A percentile compares a stretch with the other conserved stretches of the same genome.
Evolutionary conservation across 169 alveolate genomes (phyloP).

Genomic region (Blepharisma undulans): DNA sequence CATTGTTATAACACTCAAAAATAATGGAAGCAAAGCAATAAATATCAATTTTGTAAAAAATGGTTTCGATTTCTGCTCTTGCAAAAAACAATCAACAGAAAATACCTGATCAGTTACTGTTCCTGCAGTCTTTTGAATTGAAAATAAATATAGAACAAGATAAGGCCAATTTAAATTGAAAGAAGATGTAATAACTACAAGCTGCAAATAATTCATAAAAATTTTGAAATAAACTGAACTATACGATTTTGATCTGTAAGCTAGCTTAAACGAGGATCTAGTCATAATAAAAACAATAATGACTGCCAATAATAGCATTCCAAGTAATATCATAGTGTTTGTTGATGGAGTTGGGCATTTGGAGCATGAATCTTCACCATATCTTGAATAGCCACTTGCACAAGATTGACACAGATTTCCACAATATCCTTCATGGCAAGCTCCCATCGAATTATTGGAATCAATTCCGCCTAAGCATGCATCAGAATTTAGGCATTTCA

Average conservation of each 20-base stretch:
- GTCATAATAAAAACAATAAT: not conserved
- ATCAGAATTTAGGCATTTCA: conserved; percentile 38
- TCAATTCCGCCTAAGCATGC: conserved; percentile 49
- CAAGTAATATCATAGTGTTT: not conserved
- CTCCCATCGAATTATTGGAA: conserved; percentile 33
- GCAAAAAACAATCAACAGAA: conserved; percentile 28
- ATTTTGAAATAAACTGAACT: conserved; percentile 35
- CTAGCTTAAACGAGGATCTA: too few relatives aligned
- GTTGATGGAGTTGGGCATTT: conserved; percentile 43
- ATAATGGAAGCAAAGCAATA: not conserved
- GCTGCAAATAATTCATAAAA: conserved; percentile 43
- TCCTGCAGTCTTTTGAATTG: conserved; percentile 38
- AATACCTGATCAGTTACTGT: not conserved
- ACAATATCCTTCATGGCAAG: conserved; percentile 53
- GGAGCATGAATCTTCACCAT: conserved; percentile 39
- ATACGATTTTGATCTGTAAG: not conserved
- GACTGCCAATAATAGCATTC: not conserved
- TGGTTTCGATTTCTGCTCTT: not conserved
- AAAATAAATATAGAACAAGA: not conserved
- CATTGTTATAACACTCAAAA: not conserved
- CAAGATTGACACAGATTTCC: conserved; percentile 60
- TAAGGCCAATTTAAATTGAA: conserved; percentile 28
- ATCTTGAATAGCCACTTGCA: conserved; percentile 45
- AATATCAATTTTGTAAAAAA: not conserved
- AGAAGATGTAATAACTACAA: conserved; percentile 1